Evolutionary conservation across 805 yeast species (phyloP).

Genomic region (Candida xiaguanensis): DNA sequence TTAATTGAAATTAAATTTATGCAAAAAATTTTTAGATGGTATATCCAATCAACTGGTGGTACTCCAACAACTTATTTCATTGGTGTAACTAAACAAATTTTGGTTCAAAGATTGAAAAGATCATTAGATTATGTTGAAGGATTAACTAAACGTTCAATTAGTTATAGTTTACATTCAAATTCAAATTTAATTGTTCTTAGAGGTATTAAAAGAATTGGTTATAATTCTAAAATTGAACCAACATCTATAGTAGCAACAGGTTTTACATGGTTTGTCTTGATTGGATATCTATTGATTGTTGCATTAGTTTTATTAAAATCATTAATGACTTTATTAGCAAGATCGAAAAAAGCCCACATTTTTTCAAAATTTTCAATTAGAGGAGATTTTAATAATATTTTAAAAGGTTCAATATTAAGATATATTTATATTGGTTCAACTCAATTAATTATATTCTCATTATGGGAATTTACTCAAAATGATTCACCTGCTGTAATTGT

Average conservation of each 20-base stretch:
- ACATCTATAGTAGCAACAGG: constrained; percentile 85
- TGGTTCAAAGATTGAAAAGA: constrained; percentile 64
- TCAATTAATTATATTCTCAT: constrained; percentile 70
- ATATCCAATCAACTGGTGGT: constrained; percentile 86
- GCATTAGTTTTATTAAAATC: constrained; percentile 54
- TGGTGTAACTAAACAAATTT: constrained; percentile 57
- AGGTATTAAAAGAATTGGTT: constrained; percentile 85
- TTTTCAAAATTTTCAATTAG: constrained; percentile 48
- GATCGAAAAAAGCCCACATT: constrained; percentile 48
- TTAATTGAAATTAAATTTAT: constrained; percentile 71
- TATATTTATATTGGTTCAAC: constrained; percentile 83
- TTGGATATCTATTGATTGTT: constrained; percentile 69
- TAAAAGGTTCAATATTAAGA: constrained; percentile 78
- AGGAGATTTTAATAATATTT: constrained; percentile 51
- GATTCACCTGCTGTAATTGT: constrained; percentile 91
- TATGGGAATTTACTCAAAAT: constrained; percentile 79
- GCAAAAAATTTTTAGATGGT: constrained; percentile 86
- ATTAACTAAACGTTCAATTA: constrained; percentile 28
- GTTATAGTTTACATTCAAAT: constrained; percentile 47
- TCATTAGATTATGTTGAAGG: constrained; percentile 34
- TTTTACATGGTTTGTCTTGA: constrained; percentile 76
- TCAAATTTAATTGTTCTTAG: constrained; percentile 63
- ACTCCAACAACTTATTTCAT: constrained; percentile 66
- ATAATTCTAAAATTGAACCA: constrained; percentile 69
- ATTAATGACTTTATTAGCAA: constrained; percentile 43